phyloP scores from a whole-genome alignment of 768 basidiomycete genomes.

The Kwoniella newhampshirensis region DNA sequence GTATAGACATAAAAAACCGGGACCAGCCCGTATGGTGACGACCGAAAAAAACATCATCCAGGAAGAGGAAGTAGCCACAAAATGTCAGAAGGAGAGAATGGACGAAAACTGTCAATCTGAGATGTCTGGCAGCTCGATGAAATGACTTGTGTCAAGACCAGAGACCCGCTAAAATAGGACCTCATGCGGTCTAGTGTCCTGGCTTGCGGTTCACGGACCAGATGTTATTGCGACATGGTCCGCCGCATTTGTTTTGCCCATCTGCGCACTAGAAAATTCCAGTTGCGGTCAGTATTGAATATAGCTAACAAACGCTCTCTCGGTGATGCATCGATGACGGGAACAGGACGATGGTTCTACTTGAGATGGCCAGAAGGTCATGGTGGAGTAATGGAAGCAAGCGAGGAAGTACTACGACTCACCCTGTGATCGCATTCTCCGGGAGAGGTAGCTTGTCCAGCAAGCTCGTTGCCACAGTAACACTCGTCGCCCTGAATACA shows the following conservation, averaged over 20 bases:
- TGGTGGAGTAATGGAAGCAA: not conserved
- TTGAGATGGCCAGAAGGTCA: too few species aligned
- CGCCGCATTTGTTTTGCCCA: slow-evolving; percentile 28
- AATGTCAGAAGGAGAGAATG: not conserved
- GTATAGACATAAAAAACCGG: not conserved
- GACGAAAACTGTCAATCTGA: not conserved
- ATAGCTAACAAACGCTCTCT: too few species aligned
- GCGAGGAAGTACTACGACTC: not conserved
- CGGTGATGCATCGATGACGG: too few species aligned
- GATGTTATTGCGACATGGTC: slow-evolving; percentile 33
- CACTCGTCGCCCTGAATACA: slow-evolving; percentile 20
- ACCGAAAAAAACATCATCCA: not conserved
- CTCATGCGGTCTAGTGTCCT: slow-evolving; percentile 15
- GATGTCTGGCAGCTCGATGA: not conserved
- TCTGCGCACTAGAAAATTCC: slow-evolving; percentile 18
- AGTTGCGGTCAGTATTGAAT: not conserved
- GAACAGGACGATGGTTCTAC: too few species aligned
- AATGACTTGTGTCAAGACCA: too few species aligned
- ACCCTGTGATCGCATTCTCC: slow-evolving; percentile 22
- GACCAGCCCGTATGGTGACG: not conserved
- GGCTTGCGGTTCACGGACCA: slow-evolving; percentile 27
- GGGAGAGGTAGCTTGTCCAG: slow-evolving; percentile 17
- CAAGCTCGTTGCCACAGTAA: slow-evolving; percentile 23
- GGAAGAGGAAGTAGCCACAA: not conserved
- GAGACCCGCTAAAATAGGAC: not conserved